Conservation (phyloP, 306 rosid genomes). For the Citrullus amarus region DNA sequence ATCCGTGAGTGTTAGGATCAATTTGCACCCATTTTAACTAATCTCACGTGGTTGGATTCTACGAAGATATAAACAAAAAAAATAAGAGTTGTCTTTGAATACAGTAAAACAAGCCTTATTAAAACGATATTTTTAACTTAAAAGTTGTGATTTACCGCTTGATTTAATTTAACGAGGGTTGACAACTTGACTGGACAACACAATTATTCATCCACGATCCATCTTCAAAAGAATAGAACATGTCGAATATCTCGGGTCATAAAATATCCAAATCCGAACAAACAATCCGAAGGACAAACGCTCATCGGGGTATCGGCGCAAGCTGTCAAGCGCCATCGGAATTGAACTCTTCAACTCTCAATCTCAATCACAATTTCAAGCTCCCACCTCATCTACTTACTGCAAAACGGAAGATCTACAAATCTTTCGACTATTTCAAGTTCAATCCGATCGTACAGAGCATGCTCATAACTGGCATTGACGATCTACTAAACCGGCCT, state of each 20-base stretch:
- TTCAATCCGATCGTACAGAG: background rate
- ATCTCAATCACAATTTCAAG: background rate
- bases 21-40: no score
- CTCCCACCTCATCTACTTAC: background rate
- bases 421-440: background rate
- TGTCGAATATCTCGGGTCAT: constrained; percentile 3
- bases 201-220: background rate
- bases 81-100: no score
- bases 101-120: no score
- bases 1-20: no score
- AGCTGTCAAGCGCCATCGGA: constrained; percentile 6
- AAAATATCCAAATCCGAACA: background rate
- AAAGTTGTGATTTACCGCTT: no score
- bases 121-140: no score
- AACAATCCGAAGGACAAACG: background rate
- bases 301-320: background rate
- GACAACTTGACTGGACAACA: background rate
- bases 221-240: background rate
- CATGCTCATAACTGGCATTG: background rate
- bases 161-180: no score
- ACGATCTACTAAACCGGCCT: background rate
- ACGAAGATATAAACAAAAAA: no score
- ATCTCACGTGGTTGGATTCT: no score
- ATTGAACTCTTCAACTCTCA: background rate
- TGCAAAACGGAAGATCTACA: background rate